Evolutionary conservation across 495 filamentous ascomycete genomes (phyloP).

Genomic region (Jackrogersella multiformis): DNA sequence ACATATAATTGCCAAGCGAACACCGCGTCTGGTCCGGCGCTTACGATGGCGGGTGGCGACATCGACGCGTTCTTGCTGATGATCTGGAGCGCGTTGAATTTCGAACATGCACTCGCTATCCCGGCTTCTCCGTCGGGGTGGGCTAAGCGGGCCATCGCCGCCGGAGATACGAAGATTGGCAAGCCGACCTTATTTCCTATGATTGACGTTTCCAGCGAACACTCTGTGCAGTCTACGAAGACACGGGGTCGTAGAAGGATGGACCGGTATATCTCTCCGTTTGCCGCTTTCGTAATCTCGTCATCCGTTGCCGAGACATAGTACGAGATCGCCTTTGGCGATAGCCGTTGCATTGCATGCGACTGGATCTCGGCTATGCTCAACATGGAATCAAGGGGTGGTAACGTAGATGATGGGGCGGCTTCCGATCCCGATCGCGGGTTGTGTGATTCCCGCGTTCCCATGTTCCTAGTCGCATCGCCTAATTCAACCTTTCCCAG

Average conservation of each 20-base stretch:
- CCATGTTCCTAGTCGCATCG: conserved; percentile 25
- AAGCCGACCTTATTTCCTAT: conserved; percentile 68
- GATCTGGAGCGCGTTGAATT: conserved; percentile 74
- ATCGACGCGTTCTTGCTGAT: conserved; percentile 82
- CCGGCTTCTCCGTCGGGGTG: conserved; percentile 79
- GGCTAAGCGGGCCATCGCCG: conserved; percentile 80
- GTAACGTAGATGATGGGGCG: conserved; percentile 46
- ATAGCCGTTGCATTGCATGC: conserved; percentile 71
- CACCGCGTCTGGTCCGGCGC: conserved; percentile 66
- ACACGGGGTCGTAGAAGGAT: conserved; percentile 80
- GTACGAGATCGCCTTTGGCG: conserved; percentile 80
- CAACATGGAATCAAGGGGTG: conserved; percentile 69
- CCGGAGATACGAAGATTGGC: conserved; percentile 78
- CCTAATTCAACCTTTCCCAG: conserved; percentile 18
- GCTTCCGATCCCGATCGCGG: conserved; percentile 61
- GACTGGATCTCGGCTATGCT: conserved; percentile 67
- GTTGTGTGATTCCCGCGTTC: conserved; percentile 65
- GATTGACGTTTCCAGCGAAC: conserved; percentile 70
- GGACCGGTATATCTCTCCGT: conserved; percentile 73
- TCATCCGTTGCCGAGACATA: conserved; percentile 85
- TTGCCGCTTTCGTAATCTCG: conserved; percentile 71
- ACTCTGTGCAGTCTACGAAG: conserved; percentile 76
- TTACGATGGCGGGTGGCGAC: conserved; percentile 77
- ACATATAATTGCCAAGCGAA: conserved; percentile 88
- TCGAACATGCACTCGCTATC: conserved; percentile 75